These are phyloP conservation scores for Zopfia rhizophila DNA, from an alignment of 2,329 filamentous ascomycete genomes.

Conservation along the genomic window DNA sequence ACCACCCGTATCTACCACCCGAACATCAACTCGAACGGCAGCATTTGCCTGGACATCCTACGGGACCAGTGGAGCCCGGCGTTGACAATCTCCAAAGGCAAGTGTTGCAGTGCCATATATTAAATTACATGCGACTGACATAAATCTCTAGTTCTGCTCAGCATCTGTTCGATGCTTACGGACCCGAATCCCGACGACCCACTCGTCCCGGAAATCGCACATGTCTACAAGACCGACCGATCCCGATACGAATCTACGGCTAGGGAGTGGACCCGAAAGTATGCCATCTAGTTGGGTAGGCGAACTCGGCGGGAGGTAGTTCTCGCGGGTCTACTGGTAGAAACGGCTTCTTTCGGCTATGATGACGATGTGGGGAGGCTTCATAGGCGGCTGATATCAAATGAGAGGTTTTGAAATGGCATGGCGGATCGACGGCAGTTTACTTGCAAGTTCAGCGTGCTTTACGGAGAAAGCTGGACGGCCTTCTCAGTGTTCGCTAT, in stretches of 20 bases:
- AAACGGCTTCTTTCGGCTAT: conserved; percentile 29
- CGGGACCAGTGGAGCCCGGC: conserved; percentile 99
- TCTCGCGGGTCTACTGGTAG: conserved; percentile 22
- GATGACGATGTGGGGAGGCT: conserved; percentile 15
- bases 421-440: conserved; percentile 42
- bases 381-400: conserved; percentile 23
- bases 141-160: conserved; percentile 78
- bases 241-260: conserved; percentile 96
- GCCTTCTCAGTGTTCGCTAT: conserved; percentile 46
- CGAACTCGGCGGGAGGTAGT: conserved; percentile 16
- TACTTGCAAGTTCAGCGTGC: conserved; percentile 35
- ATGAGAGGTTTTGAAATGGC: conserved; percentile 32
- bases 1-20: conserved; percentile 99
- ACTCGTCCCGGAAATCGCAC: conserved; percentile 97
- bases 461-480: conserved; percentile 40
- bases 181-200: conserved; percentile 99
- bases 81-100: conserved; percentile 98
- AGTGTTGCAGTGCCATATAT: conserved; percentile 23
- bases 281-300: conserved; percentile 77
- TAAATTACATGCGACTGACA: conserved; percentile 29
- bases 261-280: conserved; percentile 98
- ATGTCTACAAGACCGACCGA: conserved; percentile 99
- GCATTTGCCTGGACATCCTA: conserved; percentile 98
- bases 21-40: conserved; percentile 99
- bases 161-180: conserved; percentile 99